Evolutionary conservation across 495 filamentous ascomycete genomes (phyloP).

Genomic region (Massariosphaeria phaeospora): DNA sequence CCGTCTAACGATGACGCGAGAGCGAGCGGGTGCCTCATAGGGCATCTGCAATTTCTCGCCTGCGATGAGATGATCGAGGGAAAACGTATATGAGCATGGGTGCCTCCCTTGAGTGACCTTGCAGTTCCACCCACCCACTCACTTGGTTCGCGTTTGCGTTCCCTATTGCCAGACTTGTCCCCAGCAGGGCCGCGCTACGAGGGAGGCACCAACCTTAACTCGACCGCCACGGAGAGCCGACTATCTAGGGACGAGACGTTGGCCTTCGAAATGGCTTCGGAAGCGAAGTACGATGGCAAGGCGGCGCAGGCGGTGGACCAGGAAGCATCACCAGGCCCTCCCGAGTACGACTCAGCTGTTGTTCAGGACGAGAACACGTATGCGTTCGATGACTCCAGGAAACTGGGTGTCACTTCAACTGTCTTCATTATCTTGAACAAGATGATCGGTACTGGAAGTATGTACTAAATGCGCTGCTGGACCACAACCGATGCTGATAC

Average conservation of each 20-base stretch:
- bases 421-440: constrained; percentile 55
- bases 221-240: background rate
- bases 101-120: background rate
- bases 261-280: background rate
- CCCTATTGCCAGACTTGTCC: background rate
- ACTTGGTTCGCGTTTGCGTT: constrained; percentile 1
- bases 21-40: background rate
- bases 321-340: background rate
- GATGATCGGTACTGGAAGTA: constrained; percentile 56
- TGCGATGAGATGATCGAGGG: background rate
- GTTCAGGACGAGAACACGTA: constrained; percentile 44
- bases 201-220: background rate
- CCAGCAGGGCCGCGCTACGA: background rate
- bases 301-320: background rate
- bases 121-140: background rate
- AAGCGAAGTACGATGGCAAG: background rate
- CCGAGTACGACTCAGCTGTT: background rate
- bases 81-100: constrained; percentile 3
- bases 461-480: constrained; percentile 8
- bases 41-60: background rate
- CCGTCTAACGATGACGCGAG: constrained; percentile 19
- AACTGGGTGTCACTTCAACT: constrained; percentile 50
- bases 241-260: background rate
- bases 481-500: background rate
- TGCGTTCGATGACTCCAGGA: constrained; percentile 43